phyloP scores from a whole-genome alignment of 352 stramenopile species.

The Phytopythium cucurbitacearum region DNA sequence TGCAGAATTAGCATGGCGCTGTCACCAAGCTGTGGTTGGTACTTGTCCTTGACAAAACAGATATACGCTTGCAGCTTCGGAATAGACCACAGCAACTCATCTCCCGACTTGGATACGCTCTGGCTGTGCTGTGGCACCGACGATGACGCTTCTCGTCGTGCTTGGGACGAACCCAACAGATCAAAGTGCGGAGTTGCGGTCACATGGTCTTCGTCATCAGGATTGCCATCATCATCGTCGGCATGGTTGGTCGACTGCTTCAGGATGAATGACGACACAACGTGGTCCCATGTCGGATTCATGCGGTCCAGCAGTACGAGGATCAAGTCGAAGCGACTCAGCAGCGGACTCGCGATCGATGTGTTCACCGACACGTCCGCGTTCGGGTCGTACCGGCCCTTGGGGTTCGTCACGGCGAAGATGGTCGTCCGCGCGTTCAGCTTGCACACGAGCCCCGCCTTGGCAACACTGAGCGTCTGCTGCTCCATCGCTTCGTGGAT shows the following conservation, averaged over 20 bases:
- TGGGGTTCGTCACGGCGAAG: slow-evolving; percentile 95
- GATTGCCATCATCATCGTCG: neutral
- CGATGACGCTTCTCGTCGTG: neutral
- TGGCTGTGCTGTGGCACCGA: slow-evolving; percentile 1
- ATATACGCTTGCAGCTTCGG: slow-evolving; percentile 92
- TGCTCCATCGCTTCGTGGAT: slow-evolving; percentile 99
- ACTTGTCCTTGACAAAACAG: slow-evolving; percentile 86
- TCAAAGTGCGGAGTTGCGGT: slow-evolving; percentile 14
- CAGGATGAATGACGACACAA: slow-evolving; percentile 94
- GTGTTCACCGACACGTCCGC: slow-evolving; percentile 92
- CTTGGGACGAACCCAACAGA: neutral
- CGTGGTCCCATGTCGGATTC: slow-evolving; percentile 87
- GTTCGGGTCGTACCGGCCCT: slow-evolving; percentile 83
- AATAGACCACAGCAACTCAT: slow-evolving; percentile 63
- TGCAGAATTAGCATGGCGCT: slow-evolving; percentile 86
- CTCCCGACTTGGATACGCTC: slow-evolving; percentile 2
- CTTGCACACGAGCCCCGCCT: slow-evolving; percentile 96
- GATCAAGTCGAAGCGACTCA: slow-evolving; percentile 98
- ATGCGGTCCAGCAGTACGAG: slow-evolving; percentile 93
- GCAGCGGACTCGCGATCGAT: slow-evolving; percentile 91
- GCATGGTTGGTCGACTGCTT: slow-evolving; percentile 63
- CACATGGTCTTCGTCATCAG: neutral
- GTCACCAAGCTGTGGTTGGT: slow-evolving; percentile 78
- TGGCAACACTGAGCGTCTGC: slow-evolving; percentile 96
- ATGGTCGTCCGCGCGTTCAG: slow-evolving; percentile 94